phyloP scores from a whole-genome alignment of 768 basidiomycete species.

The Trametes cingulata region DNA sequence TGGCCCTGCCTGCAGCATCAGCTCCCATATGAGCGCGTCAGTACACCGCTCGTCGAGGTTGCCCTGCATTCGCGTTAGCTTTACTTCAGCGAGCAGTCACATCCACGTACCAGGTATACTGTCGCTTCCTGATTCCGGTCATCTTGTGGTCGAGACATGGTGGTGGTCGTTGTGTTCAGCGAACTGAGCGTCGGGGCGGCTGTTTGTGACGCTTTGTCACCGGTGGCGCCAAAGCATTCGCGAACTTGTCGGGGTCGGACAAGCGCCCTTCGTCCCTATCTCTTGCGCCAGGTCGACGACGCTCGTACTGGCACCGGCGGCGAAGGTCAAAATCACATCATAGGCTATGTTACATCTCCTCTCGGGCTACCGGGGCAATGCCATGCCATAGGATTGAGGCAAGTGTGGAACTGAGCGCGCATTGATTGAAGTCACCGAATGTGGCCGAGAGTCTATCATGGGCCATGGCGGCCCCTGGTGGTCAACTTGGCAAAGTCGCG shows the following conservation, averaged over 20 bases:
- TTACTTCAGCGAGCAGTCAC: too few relatives aligned
- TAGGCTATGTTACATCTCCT: too few relatives aligned
- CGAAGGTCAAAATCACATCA: too few relatives aligned
- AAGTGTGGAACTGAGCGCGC: too few relatives aligned
- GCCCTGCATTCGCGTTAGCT: conserved; percentile 55
- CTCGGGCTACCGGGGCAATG: too few relatives aligned
- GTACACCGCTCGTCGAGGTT: conserved; percentile 95
- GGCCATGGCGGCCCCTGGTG: too few relatives aligned
- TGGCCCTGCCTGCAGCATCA: conserved; percentile 99
- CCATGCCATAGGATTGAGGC: too few relatives aligned
- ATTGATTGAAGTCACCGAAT: too few relatives aligned
- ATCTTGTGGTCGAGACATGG: conserved; percentile 49
- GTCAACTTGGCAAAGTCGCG: too few relatives aligned
- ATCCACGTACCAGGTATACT: conserved; percentile 49
- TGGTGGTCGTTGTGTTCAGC: conserved; percentile 20
- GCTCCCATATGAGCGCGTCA: conserved; percentile 95
- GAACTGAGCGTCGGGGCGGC: neutral
- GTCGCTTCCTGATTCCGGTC: conserved; percentile 65
- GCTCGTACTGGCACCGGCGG: too few relatives aligned
- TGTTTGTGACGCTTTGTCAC: conserved; percentile 20
- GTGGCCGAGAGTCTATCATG: too few relatives aligned
- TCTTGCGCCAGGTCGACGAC: neutral
- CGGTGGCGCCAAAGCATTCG: neutral
- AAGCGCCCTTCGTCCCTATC: neutral
- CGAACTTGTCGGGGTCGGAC: neutral